phyloP scores from a whole-genome alignment of 2,329 filamentous ascomycete species.

The Calonectria naviculata region DNA sequence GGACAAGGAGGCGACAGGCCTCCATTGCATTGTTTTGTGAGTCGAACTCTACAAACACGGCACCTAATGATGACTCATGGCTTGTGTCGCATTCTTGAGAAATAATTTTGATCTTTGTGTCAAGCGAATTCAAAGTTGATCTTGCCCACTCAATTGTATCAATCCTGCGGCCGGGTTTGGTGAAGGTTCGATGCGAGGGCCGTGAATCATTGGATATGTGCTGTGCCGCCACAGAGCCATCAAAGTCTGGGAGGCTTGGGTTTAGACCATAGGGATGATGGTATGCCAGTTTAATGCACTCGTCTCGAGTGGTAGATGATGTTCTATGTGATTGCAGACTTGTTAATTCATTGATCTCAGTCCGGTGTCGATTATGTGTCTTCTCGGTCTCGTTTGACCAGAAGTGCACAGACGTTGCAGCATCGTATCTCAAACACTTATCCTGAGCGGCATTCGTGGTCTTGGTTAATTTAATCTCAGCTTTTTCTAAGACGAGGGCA shows the following conservation, averaged over 20 bases:
- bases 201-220: not conserved
- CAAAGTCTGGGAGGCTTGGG: not conserved
- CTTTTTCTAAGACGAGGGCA: not conserved
- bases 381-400: too few relatives aligned
- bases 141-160: slow-evolving; percentile 3
- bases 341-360: too few relatives aligned
- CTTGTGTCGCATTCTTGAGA: not conserved
- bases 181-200: not conserved
- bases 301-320: not conserved
- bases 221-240: not conserved
- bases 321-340: not conserved
- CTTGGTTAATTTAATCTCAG: not conserved
- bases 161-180: not conserved
- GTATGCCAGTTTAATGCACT: not conserved
- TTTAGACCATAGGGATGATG: not conserved
- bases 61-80: not conserved
- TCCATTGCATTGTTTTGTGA: not conserved
- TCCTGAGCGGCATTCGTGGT: not conserved
- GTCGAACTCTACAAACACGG: not conserved
- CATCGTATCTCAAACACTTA: not conserved
- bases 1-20: not conserved
- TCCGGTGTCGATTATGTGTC: too few relatives aligned
- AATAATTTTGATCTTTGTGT: not conserved
- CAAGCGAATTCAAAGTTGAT: not conserved
- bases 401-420: too few relatives aligned